These are phyloP conservation scores for Ogataea henricii DNA, from an alignment of 805 yeast genomes.

Conservation along the genomic window DNA sequence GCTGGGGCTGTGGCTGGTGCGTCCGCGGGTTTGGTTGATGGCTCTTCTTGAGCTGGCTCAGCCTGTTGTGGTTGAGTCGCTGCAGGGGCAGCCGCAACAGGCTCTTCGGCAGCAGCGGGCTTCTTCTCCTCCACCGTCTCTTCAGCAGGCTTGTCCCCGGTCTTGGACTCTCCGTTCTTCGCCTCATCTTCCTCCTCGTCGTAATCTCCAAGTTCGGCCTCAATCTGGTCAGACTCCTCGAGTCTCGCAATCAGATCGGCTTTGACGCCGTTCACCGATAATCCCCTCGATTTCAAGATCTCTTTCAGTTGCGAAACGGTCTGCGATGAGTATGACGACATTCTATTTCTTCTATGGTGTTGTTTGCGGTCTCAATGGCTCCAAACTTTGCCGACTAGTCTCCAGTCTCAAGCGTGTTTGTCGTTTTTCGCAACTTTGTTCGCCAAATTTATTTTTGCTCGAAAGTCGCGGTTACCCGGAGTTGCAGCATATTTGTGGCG, in stretches of 20 bases:
- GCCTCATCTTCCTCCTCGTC: slow-evolving; percentile 22
- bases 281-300: slow-evolving; percentile 62
- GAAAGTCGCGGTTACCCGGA: neutral
- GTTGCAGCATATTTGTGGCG: neutral
- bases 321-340: slow-evolving; percentile 60
- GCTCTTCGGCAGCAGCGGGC: slow-evolving; percentile 22
- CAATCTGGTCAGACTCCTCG: slow-evolving; percentile 53
- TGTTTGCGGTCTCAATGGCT: neutral
- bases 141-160: slow-evolving; percentile 11
- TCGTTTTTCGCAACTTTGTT: slow-evolving; percentile 4
- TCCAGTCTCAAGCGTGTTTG: neutral
- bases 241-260: slow-evolving; percentile 71
- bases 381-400: neutral
- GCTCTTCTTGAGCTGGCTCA: neutral
- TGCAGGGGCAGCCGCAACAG: slow-evolving; percentile 6
- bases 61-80: neutral
- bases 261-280: slow-evolving; percentile 77
- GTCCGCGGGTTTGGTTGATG: neutral
- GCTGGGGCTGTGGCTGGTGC: slow-evolving; percentile 17
- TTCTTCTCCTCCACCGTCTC: slow-evolving; percentile 16
- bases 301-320: slow-evolving; percentile 88
- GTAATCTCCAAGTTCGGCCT: slow-evolving; percentile 28
- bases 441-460: slow-evolving; percentile 1
- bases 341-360: slow-evolving; percentile 22
- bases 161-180: slow-evolving; percentile 9